Base-by-base conservation (phyloP, 176 grass and related monocot genomes). In the Triticum urartu region DNA sequence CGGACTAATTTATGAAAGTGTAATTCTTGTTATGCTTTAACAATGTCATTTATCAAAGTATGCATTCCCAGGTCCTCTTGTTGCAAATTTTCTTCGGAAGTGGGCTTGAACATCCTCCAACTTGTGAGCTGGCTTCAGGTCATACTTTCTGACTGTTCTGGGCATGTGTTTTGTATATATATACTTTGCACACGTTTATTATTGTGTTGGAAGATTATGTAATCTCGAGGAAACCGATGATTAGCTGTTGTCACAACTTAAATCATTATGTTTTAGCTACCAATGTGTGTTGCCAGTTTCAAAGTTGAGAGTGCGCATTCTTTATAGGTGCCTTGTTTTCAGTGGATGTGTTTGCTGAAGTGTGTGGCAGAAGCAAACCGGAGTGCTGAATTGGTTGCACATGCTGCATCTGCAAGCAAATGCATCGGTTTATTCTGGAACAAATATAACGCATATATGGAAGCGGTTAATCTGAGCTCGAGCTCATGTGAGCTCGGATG, bases 381-480 rank as follows among this genome's bases (percentile, higher is more conserved):
- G 70, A 39, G 72, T 70, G 63, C 17, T 42, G 78, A 78, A 82
- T 34, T 58, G 6, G 66, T 67, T 50, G 45, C 81, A 75, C 35
- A 75, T 87, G 80, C 48, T 65, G 77, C 26, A 74, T 26, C 72
- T 33, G 7, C 60, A 91, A 87, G 80, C 77, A 81, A 52, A 52
- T 76, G 25, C 25, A 17, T 52, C 1, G 14, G 48, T 52, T 17
- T 52, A 52, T 52, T 50, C 13, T 50, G 47, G 47, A 50, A 50
- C 13, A 50, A 15, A 50, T 50, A 50, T 11, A 12, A 12, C 47
- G 40, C 40, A 4, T 73, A 9, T 9, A 42, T 12, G 11, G 42
- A 45, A 12, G 42, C 42, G 42, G 42, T 45, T 45, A 45, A 45
- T 45, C 42, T 45, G 40, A 43, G 40, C 0, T 43, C 40, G 10